Base-by-base conservation (phyloP, 306 rosid genomes). In the Rosa lucieae region DNA sequence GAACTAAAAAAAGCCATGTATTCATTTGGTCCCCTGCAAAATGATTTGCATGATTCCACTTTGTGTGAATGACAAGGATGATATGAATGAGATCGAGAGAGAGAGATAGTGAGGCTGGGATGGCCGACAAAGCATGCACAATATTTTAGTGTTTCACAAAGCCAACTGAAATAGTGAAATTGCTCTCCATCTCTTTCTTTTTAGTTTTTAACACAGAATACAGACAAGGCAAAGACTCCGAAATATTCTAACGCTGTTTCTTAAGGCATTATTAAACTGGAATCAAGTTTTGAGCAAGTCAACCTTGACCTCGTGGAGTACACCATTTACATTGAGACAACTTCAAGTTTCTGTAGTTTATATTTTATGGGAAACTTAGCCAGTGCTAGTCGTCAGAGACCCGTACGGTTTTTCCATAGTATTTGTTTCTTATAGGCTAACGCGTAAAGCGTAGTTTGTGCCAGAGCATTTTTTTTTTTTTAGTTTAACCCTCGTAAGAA, bases 51-150 rank as follows among this genome's bases (percentile, higher is more conserved):
- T 37, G 70, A 79, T 83, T 78, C 78, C 83, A 79, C 83, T 75
- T 67, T 71, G 72, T 76, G 78, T 63, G 76, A 76, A 74, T 58
- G 71, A 77, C 23, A 26, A 59, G 67, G 43, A 35, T 56, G 52
- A 32, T 46, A 35, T 23, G 71, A 67, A 73, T 35, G 26, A 29
- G 62, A 44, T 58, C 42, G 65, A 21, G 56, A 37, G 15, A 63
- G 65, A 21, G 56, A 46, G 15, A 68, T 15, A 18, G 44, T 65
- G 61, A 61, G 78, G 72, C 72, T 23, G 56, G 26, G 26, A 72
- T 63, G 78, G 83, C 83, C 81, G 86, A 83, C 81, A 75, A 83
- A 76, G 84, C 83, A 70, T 71, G 78, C 78, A 72, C 21, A 42
- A 66, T 78, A 78, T 71, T 79, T 65, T 80, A 80, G 81, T 76